Base-by-base conservation (phyloP, 1,139 yeast genomes). In the Scheffersomyces parashehatae region DNA sequence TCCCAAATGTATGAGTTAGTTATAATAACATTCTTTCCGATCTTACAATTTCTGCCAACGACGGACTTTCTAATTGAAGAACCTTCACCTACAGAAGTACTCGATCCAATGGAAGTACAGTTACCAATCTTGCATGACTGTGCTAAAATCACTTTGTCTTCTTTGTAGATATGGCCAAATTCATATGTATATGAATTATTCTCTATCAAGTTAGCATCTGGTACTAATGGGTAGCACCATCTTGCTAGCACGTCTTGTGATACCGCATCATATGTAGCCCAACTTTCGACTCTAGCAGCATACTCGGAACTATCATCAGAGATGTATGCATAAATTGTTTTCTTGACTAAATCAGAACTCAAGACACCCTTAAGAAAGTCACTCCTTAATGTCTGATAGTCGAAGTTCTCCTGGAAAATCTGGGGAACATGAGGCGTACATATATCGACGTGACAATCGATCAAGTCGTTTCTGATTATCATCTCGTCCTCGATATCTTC, bases 381-480 rank as follows among this genome's bases (percentile, higher is more conserved):
- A 36, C 78, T 74, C 65, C 99, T 79, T 51, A 93, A 73, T 46
- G 81, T 73, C 62, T 91, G 97, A 64, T 91, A 93, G 67, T 93
- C 99, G 57, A 93, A 93, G 63, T 93, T 91, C 59, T 93, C 99
- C 55, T 89, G 96, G 68, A 91, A 93, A 48, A 93, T 83, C 24
- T 95, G 95, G 1, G 98, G 98, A 28, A 95, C 97, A 54, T 86
- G 91, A 1, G 96, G 91, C 6, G 97, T 77, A 65, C 99, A 93
- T 48, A 93, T 89, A 67, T 93, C 99, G 46, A 93, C 89, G 60
- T 88, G 95, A 64, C 99, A 93, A 68, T 93, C 99, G 50, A 95
- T 90, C 52, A 93, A 77, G 65, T 93, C 98, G 62, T 93, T 95
- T 60, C 97, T 79, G 46, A 93, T 73, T 10, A 81, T 79, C 52